A percentile compares a stretch with the other conserved stretches of the same genome.
Conservation (phyloP, 345 rosid genomes). For the Acer negundo region DNA sequence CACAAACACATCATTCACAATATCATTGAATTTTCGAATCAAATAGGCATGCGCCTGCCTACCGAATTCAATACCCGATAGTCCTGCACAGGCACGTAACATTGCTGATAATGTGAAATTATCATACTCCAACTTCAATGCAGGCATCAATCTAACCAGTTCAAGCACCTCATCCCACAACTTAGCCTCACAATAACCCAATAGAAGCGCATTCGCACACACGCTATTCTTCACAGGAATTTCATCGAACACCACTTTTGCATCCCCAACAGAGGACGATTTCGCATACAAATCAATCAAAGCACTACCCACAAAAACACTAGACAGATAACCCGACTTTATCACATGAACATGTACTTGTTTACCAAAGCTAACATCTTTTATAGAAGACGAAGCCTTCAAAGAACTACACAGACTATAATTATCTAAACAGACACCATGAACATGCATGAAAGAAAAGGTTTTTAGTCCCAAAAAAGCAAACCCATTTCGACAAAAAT, state of each 20-base stretch:
- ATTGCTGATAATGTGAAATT: conserved; percentile 44
- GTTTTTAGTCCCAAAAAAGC: conserved; percentile 37
- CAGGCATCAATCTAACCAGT: conserved; percentile 47
- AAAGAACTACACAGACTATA: conserved; percentile 50
- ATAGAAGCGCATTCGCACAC: conserved; percentile 58
- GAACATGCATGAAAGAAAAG: conserved; percentile 46
- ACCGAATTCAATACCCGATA: conserved; percentile 45
- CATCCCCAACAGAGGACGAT: conserved; percentile 26
- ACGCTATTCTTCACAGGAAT: conserved; percentile 51
- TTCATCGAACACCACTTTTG: conserved; percentile 54
- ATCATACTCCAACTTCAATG: conserved; percentile 42
- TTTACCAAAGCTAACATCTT: conserved; percentile 37
- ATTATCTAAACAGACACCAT: conserved; percentile 41
- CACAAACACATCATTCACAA: conserved; percentile 45
- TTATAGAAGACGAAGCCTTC: conserved; percentile 36
- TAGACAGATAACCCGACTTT: conserved; percentile 46
- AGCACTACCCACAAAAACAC: conserved; percentile 60
- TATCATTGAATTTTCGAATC: conserved; percentile 29
- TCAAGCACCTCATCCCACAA: conserved; percentile 43
- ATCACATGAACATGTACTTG: conserved; percentile 42
- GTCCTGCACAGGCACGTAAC: conserved; percentile 38
- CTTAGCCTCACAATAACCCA: conserved; percentile 42
- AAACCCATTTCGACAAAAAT: conserved; percentile 43
- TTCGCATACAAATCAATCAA: conserved; percentile 48
- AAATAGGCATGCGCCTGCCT: conserved; percentile 50